Base-by-base conservation (phyloP, 2,329 filamentous ascomycete genomes). In the Scortechinia acanthostroma region DNA sequence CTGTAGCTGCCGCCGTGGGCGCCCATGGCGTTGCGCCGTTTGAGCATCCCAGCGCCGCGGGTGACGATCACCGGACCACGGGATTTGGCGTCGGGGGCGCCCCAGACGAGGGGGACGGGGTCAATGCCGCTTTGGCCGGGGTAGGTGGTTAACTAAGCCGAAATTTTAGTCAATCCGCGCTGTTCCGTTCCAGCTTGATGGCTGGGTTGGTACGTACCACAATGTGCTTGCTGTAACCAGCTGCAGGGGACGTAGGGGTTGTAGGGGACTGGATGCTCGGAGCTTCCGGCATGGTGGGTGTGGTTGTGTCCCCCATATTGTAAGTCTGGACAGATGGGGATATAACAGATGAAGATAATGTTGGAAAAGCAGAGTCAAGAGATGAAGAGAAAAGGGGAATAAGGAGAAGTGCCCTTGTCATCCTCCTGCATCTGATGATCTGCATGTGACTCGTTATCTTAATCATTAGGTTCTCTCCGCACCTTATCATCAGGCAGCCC, bases 91-190 rank as follows among this genome's bases (percentile, higher is more conserved):
- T 51, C 49, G 22, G 47, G 42, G 5, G 42, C 48, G 19, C 52
- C 53, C 53, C 53, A 55, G 19, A 49, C 49, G 13, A 55, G 48
- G 4, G 48, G 43, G 6, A 53, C 30, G 25, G 53, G 53, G 33
- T 55, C 50, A 42, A 51, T 51, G 16, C 53, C 52, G 33, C 52
- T 53, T 40, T 55, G 53, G 13, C 52, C 52, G 17, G 53, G 53
- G 42, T 55, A 55, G 14, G 53, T 55, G 4, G 53, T 55, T 33
- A 37, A 46, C 35, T 40, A 40, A 13, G 20, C 10, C n/a, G n/a
- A n/a, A n/a, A n/a, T n/a, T n/a, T n/a, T n/a, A n/a, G 10, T 30
- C 10, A 40, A 17, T 40, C 17, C 14, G 35, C 35, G 17, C 20
- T 10, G 10, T 17, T 40, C 17, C 14, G 13, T 40, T 40, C 35